A percentile compares a stretch with the other conserved stretches of the same genome.
These are phyloP conservation scores for Rusavskia elegans DNA, from an alignment of 495 filamentous ascomycete genomes.

Conservation along the genomic window DNA sequence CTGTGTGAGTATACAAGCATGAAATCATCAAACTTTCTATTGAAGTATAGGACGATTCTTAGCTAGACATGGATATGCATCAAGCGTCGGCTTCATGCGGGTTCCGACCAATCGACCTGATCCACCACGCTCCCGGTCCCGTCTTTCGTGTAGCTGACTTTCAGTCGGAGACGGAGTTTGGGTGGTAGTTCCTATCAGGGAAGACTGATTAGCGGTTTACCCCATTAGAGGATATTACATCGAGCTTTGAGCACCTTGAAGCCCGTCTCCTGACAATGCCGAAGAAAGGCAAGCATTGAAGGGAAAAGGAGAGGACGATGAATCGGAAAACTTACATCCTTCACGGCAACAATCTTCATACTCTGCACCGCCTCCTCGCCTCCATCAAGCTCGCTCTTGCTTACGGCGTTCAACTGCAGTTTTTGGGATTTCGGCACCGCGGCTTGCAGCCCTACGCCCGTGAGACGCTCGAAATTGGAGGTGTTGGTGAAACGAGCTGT, in stretches of 20 bases:
- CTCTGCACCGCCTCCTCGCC: conserved; percentile 74
- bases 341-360: conserved; percentile 70
- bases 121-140: conserved; percentile 59
- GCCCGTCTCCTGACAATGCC: not conserved
- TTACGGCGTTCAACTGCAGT: conserved; percentile 77
- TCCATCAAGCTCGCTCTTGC: conserved; percentile 52
- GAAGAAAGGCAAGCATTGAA: not conserved
- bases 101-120: conserved; percentile 93
- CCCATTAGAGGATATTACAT: too few relatives aligned
- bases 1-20: too few relatives aligned
- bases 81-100: conserved; percentile 21
- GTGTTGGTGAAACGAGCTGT: conserved; percentile 69
- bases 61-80: not conserved
- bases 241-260: too few relatives aligned
- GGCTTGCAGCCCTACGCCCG: conserved; percentile 67
- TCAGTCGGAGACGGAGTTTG: conserved; percentile 67
- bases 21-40: too few relatives aligned
- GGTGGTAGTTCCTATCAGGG: conserved; percentile 40
- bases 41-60: too few relatives aligned
- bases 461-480: conserved; percentile 45
- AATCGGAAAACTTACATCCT: conserved; percentile 51
- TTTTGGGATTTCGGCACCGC: conserved; percentile 94
- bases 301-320: not conserved
- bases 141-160: conserved; percentile 62
- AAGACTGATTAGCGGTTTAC: not conserved